Conservation (phyloP, 2,329 filamentous ascomycete genomes). For the Lecanoromycetidae sp. region DNA sequence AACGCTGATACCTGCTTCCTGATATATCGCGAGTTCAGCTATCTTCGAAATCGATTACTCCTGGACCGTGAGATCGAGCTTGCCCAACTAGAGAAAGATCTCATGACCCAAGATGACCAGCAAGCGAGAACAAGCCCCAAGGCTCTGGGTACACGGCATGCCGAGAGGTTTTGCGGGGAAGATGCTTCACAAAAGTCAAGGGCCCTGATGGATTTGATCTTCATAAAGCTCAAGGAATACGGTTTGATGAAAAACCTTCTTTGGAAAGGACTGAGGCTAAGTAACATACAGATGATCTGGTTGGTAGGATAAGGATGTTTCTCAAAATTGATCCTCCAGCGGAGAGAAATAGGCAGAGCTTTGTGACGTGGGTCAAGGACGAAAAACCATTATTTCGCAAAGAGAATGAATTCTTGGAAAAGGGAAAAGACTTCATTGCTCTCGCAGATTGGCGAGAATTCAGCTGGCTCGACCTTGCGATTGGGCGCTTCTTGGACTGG, state of each 20-base stretch:
- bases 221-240: constrained; percentile 1
- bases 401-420: not conserved
- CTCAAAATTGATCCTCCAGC: not conserved
- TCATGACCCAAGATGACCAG: not conserved
- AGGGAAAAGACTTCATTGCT: not conserved
- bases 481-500: not conserved
- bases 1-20: not conserved
- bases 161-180: not conserved
- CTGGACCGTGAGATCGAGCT: constrained; percentile 6
- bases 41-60: constrained; percentile 6
- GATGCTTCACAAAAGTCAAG: not conserved
- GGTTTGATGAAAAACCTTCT: not conserved
- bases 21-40: constrained; percentile 1
- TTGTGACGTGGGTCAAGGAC: not conserved
- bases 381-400: not conserved
- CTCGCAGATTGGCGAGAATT: not conserved
- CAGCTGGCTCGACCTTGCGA: not conserved
- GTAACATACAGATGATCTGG: not conserved
- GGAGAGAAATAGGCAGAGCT: not conserved
- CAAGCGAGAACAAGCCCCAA: not conserved
- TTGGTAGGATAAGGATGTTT: not conserved
- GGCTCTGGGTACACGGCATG: not conserved
- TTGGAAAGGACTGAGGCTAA: not conserved
- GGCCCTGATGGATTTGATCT: not conserved
- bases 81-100: not conserved